Base-by-base conservation (phyloP, 768 basidiomycete species). In the Tricholoma bakamatsutake region DNA sequence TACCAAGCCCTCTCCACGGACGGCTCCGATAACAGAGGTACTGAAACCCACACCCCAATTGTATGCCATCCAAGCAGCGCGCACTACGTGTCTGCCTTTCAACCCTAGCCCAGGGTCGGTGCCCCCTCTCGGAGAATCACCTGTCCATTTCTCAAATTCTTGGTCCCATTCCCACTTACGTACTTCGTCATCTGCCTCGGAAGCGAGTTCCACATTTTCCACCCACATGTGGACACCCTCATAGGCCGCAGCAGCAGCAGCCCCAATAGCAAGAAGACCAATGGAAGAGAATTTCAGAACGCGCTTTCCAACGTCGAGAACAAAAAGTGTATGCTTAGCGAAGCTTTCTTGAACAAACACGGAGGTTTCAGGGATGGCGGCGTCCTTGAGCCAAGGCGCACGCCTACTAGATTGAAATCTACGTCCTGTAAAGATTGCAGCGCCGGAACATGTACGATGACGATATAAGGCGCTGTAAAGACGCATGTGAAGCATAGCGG, bases 71-170 rank as follows among this genome's bases (percentile, higher is more conserved):
- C 88, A 91, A 11, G 88, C 86, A 30, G 79, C 77, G 33, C 88
- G 82, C 0, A 87, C 69, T 40, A 79, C 76, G 65, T 86, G 82
- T 27, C 85, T 73, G 18, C 77, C 86, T 61, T 71, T 73, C 64
- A 80, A 76, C 2, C 87, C 84, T 8, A 90, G 70, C n/a, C 71
- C 79, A 4, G 84, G 77, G 66, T 90, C 87, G n/a, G 88, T 90
- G 47, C 88, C 89, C 5, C 84, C 85, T 31, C 27, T 72, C 57
- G 61, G 71, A 24, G 66, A 51, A 48, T 81, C 75, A 21, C 78
- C 83, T 7, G 82, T 74, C 88, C 87, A 90, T 51, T 73, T 72
- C 52, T 84, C 84, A 15, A 73, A 73, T 45, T 85, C 82, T 3
- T 75, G 64, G 64, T 85, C 77, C 88, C 88, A 90, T 63, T 85